Evolutionary conservation across 768 basidiomycete genomes (phyloP).

Genomic region (Xerocomus brunneocitrinus): DNA sequence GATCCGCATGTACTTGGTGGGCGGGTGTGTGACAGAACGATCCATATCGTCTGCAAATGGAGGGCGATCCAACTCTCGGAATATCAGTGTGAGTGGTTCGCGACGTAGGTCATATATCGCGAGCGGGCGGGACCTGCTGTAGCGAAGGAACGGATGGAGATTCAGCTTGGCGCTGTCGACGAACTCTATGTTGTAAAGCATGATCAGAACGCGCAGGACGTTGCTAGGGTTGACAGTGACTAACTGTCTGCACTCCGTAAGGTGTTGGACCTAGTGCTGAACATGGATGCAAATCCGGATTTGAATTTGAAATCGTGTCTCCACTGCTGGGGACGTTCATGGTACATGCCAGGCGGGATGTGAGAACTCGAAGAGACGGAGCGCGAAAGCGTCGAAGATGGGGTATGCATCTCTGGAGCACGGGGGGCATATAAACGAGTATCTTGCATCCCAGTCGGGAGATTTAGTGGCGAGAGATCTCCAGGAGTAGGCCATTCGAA

Average conservation of each 20-base stretch:
- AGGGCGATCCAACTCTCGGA: constrained; percentile 42
- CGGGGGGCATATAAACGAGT: constrained; percentile 12
- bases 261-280: constrained; percentile 19
- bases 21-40: constrained; percentile 51
- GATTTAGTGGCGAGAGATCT: constrained; percentile 20
- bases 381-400: constrained; percentile 23
- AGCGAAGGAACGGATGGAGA: constrained; percentile 21
- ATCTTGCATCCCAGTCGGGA: constrained; percentile 17
- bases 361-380: constrained; percentile 11
- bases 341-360: constrained; percentile 8
- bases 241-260: constrained; percentile 15
- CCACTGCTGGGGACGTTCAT: constrained; percentile 27
- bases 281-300: constrained; percentile 27
- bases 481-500: constrained; percentile 15
- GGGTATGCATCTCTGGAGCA: constrained; percentile 20
- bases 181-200: constrained; percentile 7
- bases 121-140: constrained; percentile 32
- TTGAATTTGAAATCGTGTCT: constrained; percentile 32
- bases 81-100: constrained; percentile 36
- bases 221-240: background rate
- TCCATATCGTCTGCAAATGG: constrained; percentile 48
- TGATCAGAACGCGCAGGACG: background rate
- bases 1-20: constrained; percentile 47
- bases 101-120: constrained; percentile 50
- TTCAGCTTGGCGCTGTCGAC: constrained; percentile 25